Base-by-base conservation (phyloP, 139 green algal species). In the Yamagishiella unicocca region DNA sequence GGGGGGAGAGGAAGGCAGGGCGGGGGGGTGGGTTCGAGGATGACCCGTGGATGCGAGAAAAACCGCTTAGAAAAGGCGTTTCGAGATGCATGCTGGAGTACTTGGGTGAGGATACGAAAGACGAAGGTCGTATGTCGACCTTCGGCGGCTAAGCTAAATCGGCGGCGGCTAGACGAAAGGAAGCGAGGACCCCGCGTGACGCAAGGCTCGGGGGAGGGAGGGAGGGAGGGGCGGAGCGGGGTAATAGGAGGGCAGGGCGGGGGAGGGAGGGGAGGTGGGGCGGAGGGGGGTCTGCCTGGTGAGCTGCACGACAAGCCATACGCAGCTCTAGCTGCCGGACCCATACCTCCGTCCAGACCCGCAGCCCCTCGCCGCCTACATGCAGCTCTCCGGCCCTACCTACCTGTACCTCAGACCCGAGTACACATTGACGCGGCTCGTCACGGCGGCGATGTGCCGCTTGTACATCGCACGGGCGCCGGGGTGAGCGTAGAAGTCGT, bases 381-480 rank as follows among this genome's bases (percentile, higher is more conserved):
- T 72, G 7, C 62, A 72, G 27, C 22, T n/a, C 19, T 14, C 27
- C 61, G 31, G 7, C 43, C 43, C 17, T 14, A 27, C 38, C 1
- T 67, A 85, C 55, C 62, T 68, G 83, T 92, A 93, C 38, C 5
- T n/a, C 37, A 85, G 17, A 4, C 89, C 89, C 0, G 85, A 90
- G 77, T 85, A 77, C 21, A 40, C 31, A 54, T 90, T 92, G 61
- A 92, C 77, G 0, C 89, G 77, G 10, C 37, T 73, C 2, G 77
- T 55, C 17, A 91, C 81, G 0, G 62, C 38, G 0, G 21, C 54
- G 12, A 91, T 83, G 74, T 89, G 82, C n/a, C 50, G 17, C 55
- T 84, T 74, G 75, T 87, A 87, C 66, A 84, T 62, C 54, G 42
- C 33, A n/a, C 54, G 77, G 0, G 75, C 58, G 7, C 19, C 40